phyloP scores from a whole-genome alignment of 2,329 filamentous ascomycete species.

The Trichophyton equinum region DNA sequence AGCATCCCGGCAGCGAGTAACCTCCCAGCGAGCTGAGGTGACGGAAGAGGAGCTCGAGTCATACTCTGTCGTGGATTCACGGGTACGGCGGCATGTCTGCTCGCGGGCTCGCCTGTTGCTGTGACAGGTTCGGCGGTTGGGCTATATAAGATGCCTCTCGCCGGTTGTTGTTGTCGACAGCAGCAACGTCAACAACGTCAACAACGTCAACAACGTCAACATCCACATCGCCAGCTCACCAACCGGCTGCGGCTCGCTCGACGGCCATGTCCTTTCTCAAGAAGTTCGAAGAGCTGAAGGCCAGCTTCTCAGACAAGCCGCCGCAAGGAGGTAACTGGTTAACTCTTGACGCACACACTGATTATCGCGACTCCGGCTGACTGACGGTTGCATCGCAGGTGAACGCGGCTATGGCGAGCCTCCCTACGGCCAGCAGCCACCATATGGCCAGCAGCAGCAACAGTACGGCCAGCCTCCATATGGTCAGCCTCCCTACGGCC shows the following conservation, averaged over 20 bases:
- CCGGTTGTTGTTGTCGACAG: too few species aligned
- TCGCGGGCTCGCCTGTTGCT: too few species aligned
- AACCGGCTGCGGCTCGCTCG: not conserved
- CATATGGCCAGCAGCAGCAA: not conserved
- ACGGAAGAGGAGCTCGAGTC: too few species aligned
- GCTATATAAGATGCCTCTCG: too few species aligned
- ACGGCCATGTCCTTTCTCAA: slow-evolving; percentile 35
- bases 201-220: not conserved
- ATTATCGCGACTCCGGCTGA: not conserved
- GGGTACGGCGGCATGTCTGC: too few species aligned
- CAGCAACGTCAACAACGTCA: not conserved
- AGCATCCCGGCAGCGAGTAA: too few species aligned
- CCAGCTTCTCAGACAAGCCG: slow-evolving; percentile 26
- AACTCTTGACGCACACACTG: too few species aligned
- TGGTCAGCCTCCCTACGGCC: slow-evolving; percentile 14
- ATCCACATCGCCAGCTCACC: not conserved
- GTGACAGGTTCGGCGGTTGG: too few species aligned
- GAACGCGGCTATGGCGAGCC: slow-evolving; percentile 11
- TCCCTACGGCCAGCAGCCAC: slow-evolving; percentile 11
- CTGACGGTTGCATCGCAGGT: not conserved
- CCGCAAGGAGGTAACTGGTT: not conserved
- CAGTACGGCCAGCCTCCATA: slow-evolving; percentile 7
- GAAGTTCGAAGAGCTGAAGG: slow-evolving; percentile 38
- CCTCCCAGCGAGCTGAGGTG: too few species aligned
- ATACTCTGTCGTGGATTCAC: too few species aligned